Evolutionary conservation across 2,329 filamentous ascomycete species (phyloP), one percentile per base, ranked within the genome.

Genomic region (Pestalotiopsis sp.): DNA sequence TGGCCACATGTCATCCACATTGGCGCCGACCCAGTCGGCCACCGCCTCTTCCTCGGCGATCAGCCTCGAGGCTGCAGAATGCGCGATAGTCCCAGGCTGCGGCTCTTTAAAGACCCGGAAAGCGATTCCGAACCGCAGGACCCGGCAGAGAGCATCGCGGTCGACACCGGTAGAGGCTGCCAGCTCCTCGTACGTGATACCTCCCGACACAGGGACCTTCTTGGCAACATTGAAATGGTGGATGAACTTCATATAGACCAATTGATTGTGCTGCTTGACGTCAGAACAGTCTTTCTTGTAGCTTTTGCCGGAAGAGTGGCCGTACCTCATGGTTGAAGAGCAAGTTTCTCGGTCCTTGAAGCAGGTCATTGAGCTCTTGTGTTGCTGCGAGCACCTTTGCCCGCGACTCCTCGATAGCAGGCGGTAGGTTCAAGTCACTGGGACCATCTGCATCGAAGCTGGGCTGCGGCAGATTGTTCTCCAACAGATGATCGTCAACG

Each of bases 1-100:
- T 12, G 57, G 68, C 69, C 69, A 70, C 62, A 69, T 66, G 1
- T 70, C 69, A 58, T 70, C 58, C 45, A 68, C 65, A n/a, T 69
- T 69, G 4, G 65, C 39, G 2, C 69, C 57, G n/a, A 63, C 65
- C 69, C 69, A 69, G 25, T 69, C 69, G 39, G 67, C 65, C 4
- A 70, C 31, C 14, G 27, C 25, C 7, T 36, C 25, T 31, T 69
- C 39, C 60, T 67, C 45, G 7, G 69, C 67, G 4, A 66, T 25
- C 60, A 61, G 57, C 17, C 25, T 59, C 25, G 57, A 27, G 14
- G 57, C 57, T 17, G 57, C 11, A 17, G 57, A 59, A 12, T 27
- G 20, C 23, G 9, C 57, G 6, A 27, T 36, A 1, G 14, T 27
- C 1, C 57, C 57, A 2, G 57, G 57, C 14, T 36, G 57, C 12